Evolutionary conservation across 371 early-diverging fungal species (phyloP).

Genomic region (Lichtheimia corymbifera): DNA sequence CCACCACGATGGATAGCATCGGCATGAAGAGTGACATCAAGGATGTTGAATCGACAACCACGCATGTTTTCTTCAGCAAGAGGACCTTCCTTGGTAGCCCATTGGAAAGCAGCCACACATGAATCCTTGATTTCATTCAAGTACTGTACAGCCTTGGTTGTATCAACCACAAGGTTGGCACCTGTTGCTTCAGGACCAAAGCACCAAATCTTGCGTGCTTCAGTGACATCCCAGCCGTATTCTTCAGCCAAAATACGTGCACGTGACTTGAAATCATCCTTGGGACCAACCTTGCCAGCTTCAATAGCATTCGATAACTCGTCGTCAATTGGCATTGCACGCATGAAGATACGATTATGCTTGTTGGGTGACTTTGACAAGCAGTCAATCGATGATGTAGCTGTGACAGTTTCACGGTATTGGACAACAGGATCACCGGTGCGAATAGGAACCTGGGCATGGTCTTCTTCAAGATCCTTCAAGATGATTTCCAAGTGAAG

Average conservation of each 20-base stretch:
- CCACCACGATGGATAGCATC: conserved; percentile 99
- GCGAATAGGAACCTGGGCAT: conserved; percentile 96
- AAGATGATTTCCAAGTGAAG: conserved; percentile 99
- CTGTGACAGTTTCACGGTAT: conserved; percentile 95
- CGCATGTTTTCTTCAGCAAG: conserved; percentile 96
- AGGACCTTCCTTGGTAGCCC: conserved; percentile 95
- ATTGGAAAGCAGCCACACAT: conserved; percentile 93
- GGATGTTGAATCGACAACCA: conserved; percentile 97
- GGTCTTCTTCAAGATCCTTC: conserved; percentile 99
- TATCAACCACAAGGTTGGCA: conserved; percentile 93
- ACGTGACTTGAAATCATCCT: conserved; percentile 97
- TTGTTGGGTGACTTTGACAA: conserved; percentile 99
- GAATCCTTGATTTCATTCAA: conserved; percentile 99
- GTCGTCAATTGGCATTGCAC: conserved; percentile 88
- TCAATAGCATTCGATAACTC: conserved; percentile 88
- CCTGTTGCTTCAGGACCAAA: conserved; percentile 98
- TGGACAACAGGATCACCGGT: conserved; percentile 96
- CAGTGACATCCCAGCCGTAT: conserved; percentile 94
- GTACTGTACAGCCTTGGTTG: conserved; percentile 99
- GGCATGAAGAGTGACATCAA: conserved; percentile 98
- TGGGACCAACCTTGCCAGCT: conserved; percentile 82
- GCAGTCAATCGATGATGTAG: conserved; percentile 78
- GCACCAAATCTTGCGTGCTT: conserved; percentile 99
- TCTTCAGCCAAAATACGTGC: conserved; percentile 93
- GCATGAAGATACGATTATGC: conserved; percentile 99